Conservation (phyloP, 148 eudicot genomes). For the Rhododendron williamsianum region DNA sequence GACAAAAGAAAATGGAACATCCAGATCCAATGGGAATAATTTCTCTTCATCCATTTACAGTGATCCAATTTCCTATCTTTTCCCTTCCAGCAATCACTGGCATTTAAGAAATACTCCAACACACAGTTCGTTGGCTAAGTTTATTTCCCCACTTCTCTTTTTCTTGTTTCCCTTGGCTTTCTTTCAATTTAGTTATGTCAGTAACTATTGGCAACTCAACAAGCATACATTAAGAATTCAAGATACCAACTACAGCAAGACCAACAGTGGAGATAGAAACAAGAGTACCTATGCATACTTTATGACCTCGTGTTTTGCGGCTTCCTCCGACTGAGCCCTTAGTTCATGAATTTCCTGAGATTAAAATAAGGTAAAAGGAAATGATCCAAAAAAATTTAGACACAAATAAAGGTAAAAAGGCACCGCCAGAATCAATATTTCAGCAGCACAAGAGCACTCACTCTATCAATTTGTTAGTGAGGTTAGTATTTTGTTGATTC, state of each 20-base stretch:
- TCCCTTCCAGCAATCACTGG: not conserved
- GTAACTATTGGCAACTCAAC: not conserved
- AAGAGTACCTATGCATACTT: conserved; percentile 70
- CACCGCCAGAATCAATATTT: not conserved
- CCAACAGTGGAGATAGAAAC: conserved; percentile 61
- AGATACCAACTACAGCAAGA: conserved; percentile 46
- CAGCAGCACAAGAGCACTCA: conserved; percentile 20
- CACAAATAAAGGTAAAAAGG: not conserved
- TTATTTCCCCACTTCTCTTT: not conserved
- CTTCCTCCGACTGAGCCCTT: conserved; percentile 55
- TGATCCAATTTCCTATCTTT: not conserved
- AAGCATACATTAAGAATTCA: conserved; percentile 21
- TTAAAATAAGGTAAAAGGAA: not conserved
- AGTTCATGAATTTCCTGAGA: conserved; percentile 49
- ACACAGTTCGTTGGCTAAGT: not conserved
- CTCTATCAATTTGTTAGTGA: conserved; percentile 56
- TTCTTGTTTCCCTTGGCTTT: not conserved
- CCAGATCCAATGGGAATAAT: too few relatives aligned
- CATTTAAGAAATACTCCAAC: not conserved
- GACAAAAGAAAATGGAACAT: too few relatives aligned
- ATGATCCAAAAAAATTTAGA: not conserved
- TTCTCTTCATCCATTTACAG: not conserved
- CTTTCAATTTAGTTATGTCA: not conserved
- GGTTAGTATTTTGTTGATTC: conserved; percentile 49
- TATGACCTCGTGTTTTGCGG: conserved; percentile 58